A percentile compares a stretch with the other conserved stretches of the same genome.
Conservation (phyloP, 2,329 filamentous ascomycete genomes). For the Fusarium falciforme region DNA sequence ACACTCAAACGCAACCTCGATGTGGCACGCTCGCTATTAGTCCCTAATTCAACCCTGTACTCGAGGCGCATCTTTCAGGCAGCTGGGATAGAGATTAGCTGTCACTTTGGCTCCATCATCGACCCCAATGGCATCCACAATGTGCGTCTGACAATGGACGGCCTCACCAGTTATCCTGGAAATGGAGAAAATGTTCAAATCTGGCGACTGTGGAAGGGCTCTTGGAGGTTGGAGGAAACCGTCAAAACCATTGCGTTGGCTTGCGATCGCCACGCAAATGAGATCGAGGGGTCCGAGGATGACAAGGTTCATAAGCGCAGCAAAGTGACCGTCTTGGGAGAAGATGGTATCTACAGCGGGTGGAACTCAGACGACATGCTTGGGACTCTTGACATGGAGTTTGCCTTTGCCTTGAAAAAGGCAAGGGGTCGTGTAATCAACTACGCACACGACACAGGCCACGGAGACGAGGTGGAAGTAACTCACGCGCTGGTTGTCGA, state of each 20-base stretch:
- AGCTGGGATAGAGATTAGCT: constrained; percentile 87
- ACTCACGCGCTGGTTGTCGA: constrained; percentile 88
- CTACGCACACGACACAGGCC: constrained; percentile 81
- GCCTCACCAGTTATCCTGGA: constrained; percentile 76
- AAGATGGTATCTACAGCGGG: constrained; percentile 81
- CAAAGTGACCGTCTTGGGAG: constrained; percentile 79
- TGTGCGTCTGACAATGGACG: constrained; percentile 48
- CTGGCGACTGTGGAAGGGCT: constrained; percentile 90
- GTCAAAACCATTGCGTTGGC: constrained; percentile 79
- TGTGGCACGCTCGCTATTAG: constrained; percentile 79
- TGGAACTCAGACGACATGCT: constrained; percentile 78
- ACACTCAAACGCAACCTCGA: constrained; percentile 74
- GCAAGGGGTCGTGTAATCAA: constrained; percentile 54
- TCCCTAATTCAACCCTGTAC: constrained; percentile 80
- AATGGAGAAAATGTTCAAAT: constrained; percentile 73
- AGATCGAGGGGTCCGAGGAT: accelerated
- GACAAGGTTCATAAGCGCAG: constrained; percentile 48
- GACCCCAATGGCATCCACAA: constrained; percentile 81
- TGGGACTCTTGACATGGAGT: constrained; percentile 67
- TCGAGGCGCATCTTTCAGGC: constrained; percentile 80
- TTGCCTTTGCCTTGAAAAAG: constrained; percentile 66
- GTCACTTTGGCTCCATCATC: constrained; percentile 82
- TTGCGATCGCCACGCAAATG: constrained; percentile 75
- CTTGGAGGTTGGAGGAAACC: constrained; percentile 91
- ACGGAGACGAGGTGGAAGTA: constrained; percentile 79